Evolutionary conservation across 177 flowering plant genomes (phyloP), one percentile per base, ranked within the genome.

Genomic region (Vitis hybrid): DNA sequence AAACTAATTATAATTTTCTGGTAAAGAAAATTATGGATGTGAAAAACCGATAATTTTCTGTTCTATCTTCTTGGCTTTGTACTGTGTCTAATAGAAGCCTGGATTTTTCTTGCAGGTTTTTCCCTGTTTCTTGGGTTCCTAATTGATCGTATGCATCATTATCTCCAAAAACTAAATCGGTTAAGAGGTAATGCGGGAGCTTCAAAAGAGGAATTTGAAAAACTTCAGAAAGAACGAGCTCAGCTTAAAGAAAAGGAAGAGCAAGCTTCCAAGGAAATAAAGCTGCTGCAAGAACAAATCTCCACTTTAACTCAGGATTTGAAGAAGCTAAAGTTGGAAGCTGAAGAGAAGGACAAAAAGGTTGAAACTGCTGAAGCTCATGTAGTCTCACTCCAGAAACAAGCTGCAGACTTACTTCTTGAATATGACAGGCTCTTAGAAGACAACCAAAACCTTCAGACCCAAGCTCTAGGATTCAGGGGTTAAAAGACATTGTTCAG

Each of bases 391-490:
- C 94, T 94, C 64, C 97, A 94, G 77, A 94, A 94, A 73, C 98
- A 94, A 78, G 79, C 94, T 19, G 94, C 89, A 32, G 97, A 91
- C 73, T 72, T 94, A 50, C 94, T 94, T 62, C 95, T 94, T 2
- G 98, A 94, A 75, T 94, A 94, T 69, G 97, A 94, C 65, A 89
- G 92, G 3, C 77, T 93, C 1, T 71, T 93, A 62, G 98, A 93
- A 70, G 93, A 92, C 67, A 92, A 90, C 80, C 97, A 93, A 71
- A 84, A 80, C 81, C 91, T 93, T 74, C 98, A 93, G 78, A 74
- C 60, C 64, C 94, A 88, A 70, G 63, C 75, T 77, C 62, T 72
- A 68, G 86, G 85, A 50, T 58, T 74, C 34, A 77, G 75, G 71
- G 68, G 65, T 66, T 85, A 78, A 82, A 75, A 66, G 50, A 52